Evolutionary conservation across 2,329 filamentous ascomycete genomes (phyloP).

Genomic region (Hymenoscyphus fructigenus): DNA sequence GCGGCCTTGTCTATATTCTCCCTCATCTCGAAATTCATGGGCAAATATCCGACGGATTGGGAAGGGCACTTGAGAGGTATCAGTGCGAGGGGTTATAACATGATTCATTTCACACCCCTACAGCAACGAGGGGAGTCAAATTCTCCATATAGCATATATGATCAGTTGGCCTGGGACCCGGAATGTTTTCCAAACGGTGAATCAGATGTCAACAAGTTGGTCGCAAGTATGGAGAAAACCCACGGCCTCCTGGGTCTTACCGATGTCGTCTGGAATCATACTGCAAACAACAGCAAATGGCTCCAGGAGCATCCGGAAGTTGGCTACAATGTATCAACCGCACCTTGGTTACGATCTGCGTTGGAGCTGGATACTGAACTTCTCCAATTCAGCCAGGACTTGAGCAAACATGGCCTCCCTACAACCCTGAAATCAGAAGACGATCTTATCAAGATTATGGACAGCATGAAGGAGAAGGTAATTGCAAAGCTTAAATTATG

Average conservation of each 20-base stretch:
- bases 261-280: conserved; percentile 98
- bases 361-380: conserved; percentile 79
- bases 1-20: conserved; percentile 91
- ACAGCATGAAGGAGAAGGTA: conserved; percentile 77
- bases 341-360: conserved; percentile 71
- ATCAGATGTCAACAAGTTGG: conserved; percentile 73
- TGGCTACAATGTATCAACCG: conserved; percentile 90
- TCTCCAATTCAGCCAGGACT: conserved; percentile 59
- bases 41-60: conserved; percentile 86
- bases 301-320: conserved; percentile 91
- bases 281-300: conserved; percentile 93
- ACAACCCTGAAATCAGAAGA: conserved; percentile 67
- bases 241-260: conserved; percentile 85
- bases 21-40: conserved; percentile 97
- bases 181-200: conserved; percentile 81
- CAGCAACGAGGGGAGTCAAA: conserved; percentile 88
- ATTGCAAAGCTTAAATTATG: conserved; percentile 78
- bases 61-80: conserved; percentile 86
- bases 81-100: conserved; percentile 91
- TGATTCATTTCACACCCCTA: conserved; percentile 96
- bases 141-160: conserved; percentile 94
- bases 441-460: conserved; percentile 80
- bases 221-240: conserved; percentile 78
- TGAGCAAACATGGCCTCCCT: conserved; percentile 70
- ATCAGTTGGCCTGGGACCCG: conserved; percentile 86